Conservation (phyloP, 2,329 filamentous ascomycete genomes). For the Scopulariopsis brevicaulis region DNA sequence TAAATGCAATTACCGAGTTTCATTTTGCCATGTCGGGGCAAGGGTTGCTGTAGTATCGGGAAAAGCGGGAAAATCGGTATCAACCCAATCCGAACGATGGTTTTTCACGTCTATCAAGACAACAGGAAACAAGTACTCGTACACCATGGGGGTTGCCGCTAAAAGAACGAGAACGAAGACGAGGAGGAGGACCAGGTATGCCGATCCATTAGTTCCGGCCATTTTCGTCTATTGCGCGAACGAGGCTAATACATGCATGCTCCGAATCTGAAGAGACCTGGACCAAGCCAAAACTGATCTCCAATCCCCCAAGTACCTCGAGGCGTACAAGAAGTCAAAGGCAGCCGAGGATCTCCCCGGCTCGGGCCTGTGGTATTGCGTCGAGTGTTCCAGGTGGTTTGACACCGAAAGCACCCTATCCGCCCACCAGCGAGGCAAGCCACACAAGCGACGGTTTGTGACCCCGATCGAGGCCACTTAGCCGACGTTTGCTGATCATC, state of each 20-base stretch:
- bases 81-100: background rate
- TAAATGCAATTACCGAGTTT: background rate
- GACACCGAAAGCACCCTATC: conserved; percentile 69
- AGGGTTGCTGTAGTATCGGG: background rate
- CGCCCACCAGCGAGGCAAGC: conserved; percentile 74
- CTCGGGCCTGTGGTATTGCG: conserved; percentile 76
- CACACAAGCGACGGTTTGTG: conserved; percentile 78
- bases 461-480: conserved; percentile 5
- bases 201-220: background rate
- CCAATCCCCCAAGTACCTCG: conserved; percentile 65
- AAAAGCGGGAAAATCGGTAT: background rate
- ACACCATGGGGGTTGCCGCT: conserved; percentile 55
- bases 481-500: conserved; percentile 10
- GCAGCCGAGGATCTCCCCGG: conserved; percentile 78
- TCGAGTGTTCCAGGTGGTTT: conserved; percentile 94
- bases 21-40: background rate
- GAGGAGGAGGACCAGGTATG: conserved; percentile 56
- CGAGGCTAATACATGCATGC: conserved; percentile 7
- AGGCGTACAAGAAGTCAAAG: conserved; percentile 68
- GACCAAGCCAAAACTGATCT: conserved; percentile 87
- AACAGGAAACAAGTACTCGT: background rate
- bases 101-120: background rate
- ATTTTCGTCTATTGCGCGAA: background rate
- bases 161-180: conserved; percentile 64
- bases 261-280: conserved; percentile 56